Evolutionary conservation across 2,329 filamentous ascomycete genomes (phyloP).

Genomic region (Diaporthe batatas): DNA sequence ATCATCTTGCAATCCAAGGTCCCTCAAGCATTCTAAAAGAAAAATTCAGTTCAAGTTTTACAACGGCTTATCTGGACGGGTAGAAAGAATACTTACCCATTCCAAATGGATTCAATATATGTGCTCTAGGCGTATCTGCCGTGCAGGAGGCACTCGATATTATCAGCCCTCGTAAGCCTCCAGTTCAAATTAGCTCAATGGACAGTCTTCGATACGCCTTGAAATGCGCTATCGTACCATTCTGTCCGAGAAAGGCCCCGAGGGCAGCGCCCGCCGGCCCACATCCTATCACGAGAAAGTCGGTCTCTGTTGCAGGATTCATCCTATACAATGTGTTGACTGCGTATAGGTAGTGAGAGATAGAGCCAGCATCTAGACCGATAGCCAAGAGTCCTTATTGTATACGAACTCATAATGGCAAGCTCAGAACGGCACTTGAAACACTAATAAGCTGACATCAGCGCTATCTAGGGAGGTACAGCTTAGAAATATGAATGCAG

Average conservation of each 20-base stretch:
- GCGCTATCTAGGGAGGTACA: constrained; percentile 1
- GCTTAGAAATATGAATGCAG: neutral
- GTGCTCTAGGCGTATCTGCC: constrained; percentile 36
- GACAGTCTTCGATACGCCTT: too few species aligned
- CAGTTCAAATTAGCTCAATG: neutral
- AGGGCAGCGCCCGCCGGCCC: constrained; percentile 36
- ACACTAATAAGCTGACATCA: constrained; percentile 18
- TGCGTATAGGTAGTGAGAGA: neutral
- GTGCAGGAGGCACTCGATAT: constrained; percentile 25
- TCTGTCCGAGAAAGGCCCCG: constrained; percentile 36
- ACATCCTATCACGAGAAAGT: constrained; percentile 40
- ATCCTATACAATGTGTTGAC: neutral
- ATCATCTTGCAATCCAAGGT: constrained; percentile 54
- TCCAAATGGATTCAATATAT: constrained; percentile 38
- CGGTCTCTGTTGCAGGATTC: constrained; percentile 26
- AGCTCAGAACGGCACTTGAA: neutral
- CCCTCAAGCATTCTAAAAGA: constrained; percentile 53
- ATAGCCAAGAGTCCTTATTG: neutral
- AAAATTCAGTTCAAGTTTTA: neutral
- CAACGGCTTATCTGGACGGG: neutral
- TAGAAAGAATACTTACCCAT: neutral
- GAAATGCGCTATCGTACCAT: constrained; percentile 15
- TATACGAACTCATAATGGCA: neutral
- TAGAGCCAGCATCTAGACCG: neutral
- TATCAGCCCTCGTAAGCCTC: constrained; percentile 32